Evolutionary conservation across 192 early-diverging fungal species (phyloP).

Genomic region (Backusella parvicylindrica): DNA sequence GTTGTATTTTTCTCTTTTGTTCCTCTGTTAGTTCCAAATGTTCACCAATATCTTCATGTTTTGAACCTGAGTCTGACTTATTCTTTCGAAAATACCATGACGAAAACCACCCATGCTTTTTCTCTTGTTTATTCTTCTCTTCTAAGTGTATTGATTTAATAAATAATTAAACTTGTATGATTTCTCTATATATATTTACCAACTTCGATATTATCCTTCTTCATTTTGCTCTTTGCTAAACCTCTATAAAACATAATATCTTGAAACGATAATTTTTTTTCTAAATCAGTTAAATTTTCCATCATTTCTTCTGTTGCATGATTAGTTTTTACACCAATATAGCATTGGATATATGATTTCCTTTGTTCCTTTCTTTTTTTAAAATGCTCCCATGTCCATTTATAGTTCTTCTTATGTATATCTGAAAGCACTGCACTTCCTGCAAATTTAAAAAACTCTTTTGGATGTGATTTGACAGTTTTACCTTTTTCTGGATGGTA

Average conservation of each 20-base stretch:
- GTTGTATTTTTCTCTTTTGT: conserved; percentile 72
- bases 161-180: background rate
- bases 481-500: conserved; percentile 65
- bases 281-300: conserved; percentile 50
- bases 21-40: conserved; percentile 53
- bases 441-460: conserved; percentile 65
- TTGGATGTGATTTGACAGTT: conserved; percentile 67
- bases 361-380: conserved; percentile 67
- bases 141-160: background rate
- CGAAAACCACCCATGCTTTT: background rate
- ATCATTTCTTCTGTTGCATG: conserved; percentile 36
- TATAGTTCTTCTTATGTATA: conserved; percentile 68
- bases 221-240: conserved; percentile 56
- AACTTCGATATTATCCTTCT: conserved; percentile 53
- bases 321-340: conserved; percentile 40
- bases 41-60: background rate
- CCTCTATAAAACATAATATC: conserved; percentile 77
- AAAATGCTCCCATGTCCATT: conserved; percentile 74
- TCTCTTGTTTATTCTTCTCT: background rate
- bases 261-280: conserved; percentile 63
- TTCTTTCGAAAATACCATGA: background rate
- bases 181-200: conserved; percentile 5
- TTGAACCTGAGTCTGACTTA: background rate
- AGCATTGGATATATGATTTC: conserved; percentile 59
- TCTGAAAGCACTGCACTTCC: conserved; percentile 63